Percentiles rank a stretch among this genome's conserved stretches.
Evolutionary conservation across 257 asterid species (phyloP).

Genomic region (Scutellaria baicalensis): DNA sequence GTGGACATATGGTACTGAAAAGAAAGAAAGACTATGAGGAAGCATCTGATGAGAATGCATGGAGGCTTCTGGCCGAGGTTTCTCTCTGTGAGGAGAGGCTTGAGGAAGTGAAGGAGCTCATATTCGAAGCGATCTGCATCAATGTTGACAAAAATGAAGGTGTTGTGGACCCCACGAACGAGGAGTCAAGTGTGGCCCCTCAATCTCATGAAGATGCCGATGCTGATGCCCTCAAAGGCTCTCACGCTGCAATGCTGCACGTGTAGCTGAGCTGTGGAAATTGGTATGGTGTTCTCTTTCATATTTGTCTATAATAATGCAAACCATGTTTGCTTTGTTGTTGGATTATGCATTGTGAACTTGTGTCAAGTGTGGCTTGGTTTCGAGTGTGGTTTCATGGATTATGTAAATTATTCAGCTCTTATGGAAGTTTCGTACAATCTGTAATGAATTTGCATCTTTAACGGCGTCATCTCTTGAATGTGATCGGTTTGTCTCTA

Average conservation of each 20-base stretch:
- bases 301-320: slow-evolving; percentile 25
- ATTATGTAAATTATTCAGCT: slow-evolving; percentile 1
- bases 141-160: slow-evolving; percentile 2
- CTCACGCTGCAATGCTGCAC: slow-evolving; percentile 53
- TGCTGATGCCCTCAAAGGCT: slow-evolving; percentile 42
- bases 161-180: slow-evolving; percentile 6
- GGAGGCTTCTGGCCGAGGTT: slow-evolving; percentile 89
- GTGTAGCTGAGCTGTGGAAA: slow-evolving; percentile 27
- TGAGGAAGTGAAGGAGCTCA: slow-evolving; percentile 72
- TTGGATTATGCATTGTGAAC: slow-evolving; percentile 6
- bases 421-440: background rate
- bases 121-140: slow-evolving; percentile 53
- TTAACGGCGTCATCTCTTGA: too few species aligned
- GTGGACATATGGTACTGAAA: slow-evolving; percentile 89
- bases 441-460: background rate
- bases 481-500: too few species aligned
- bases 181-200: slow-evolving; percentile 29
- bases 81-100: slow-evolving; percentile 82
- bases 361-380: background rate
- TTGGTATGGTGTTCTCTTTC: background rate
- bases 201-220: slow-evolving; percentile 53
- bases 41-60: slow-evolving; percentile 74
- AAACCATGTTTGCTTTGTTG: slow-evolving; percentile 28
- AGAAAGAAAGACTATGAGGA: slow-evolving; percentile 75
- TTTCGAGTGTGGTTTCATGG: background rate